Evolutionary conservation across 345 rosid species (phyloP), one percentile per base, ranked within the genome.

Genomic region (Salix viminalis): DNA sequence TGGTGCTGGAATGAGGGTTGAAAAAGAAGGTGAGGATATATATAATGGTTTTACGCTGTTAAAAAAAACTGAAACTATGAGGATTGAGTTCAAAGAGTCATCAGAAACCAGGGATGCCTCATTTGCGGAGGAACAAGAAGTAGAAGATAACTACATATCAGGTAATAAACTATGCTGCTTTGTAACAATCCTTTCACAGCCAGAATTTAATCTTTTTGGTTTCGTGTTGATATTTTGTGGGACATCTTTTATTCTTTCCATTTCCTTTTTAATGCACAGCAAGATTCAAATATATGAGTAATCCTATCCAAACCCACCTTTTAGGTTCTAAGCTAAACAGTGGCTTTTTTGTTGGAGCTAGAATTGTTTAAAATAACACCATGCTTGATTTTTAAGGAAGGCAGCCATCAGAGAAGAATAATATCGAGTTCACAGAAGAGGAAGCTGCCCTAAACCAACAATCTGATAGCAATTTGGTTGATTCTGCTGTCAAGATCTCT

Each of bases 1-100:
- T 65, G 72, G 48, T 60, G 26, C 12, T 67, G 78, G 65, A 56
- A 52, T 70, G 71, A 75, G 67, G 65, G 65, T 60, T n/a, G 80
- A 69, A 39, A 81, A 78, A 37, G 71, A 83, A 46, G 78, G 41
- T 54, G 84, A 70, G 70, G 79, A 70, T 76, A 60, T 30, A 4
- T 75, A 71, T 80, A 83, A 78, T 76, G 87, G 86, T 80, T 87
- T 83, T 80, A 89, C 89, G 34, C 80, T 88, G 41, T 73, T 86
- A 52, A 77, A 88, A 77, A 94, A 85, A 85, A 89, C 91, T 69
- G 85, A 86, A 77, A 61, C 58, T 7, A 58, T 61, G 30, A 69
- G 36, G 72, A 70, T 10, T 46, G 58, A 64, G 48, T 23, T 46
- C 71, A 74, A 76, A 61, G 85, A 73, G 56, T 62, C 76, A 54